phyloP scores from a whole-genome alignment of 257 asterid species.

The Hygrophila difformis region DNA sequence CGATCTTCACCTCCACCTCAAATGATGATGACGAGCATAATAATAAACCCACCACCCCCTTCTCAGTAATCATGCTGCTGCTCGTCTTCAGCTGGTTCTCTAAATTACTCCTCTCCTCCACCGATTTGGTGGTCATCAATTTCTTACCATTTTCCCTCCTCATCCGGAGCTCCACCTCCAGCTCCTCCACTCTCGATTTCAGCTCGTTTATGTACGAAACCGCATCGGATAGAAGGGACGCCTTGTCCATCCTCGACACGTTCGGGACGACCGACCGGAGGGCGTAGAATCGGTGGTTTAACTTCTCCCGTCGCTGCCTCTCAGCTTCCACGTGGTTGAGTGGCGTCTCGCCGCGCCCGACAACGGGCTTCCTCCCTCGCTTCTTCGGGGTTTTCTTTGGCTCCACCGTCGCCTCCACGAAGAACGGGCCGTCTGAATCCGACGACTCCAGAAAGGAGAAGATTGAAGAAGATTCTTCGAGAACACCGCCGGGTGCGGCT shows the following conservation, averaged over 20 bases:
- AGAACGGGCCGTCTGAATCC: conserved; percentile 30
- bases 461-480: too few relatives aligned
- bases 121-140: conserved; percentile 27
- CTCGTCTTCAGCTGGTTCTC: conserved; percentile 22
- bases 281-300: conserved; percentile 71
- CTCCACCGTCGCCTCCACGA: not conserved
- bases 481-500: too few relatives aligned
- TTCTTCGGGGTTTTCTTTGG: conserved; percentile 27
- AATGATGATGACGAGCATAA: not conserved
- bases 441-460: too few relatives aligned
- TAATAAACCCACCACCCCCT: conserved; percentile 8
- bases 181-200: conserved; percentile 39
- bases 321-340: conserved; percentile 53
- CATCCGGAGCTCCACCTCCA: conserved; percentile 25
- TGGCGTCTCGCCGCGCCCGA: conserved; percentile 38
- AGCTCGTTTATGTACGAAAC: conserved; percentile 71
- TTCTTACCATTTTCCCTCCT: not conserved
- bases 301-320: conserved; percentile 87
- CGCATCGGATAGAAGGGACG: conserved; percentile 69
- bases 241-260: conserved; percentile 79
- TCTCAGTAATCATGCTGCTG: conserved; percentile 29
- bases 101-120: conserved; percentile 14
- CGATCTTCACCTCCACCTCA: conserved; percentile 56
- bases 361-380: conserved; percentile 54
- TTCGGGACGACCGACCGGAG: conserved; percentile 77